Evolutionary conservation across 306 rosid genomes (phyloP), one percentile per base, ranked within the genome.

Genomic region (Abrus pulchellus): DNA sequence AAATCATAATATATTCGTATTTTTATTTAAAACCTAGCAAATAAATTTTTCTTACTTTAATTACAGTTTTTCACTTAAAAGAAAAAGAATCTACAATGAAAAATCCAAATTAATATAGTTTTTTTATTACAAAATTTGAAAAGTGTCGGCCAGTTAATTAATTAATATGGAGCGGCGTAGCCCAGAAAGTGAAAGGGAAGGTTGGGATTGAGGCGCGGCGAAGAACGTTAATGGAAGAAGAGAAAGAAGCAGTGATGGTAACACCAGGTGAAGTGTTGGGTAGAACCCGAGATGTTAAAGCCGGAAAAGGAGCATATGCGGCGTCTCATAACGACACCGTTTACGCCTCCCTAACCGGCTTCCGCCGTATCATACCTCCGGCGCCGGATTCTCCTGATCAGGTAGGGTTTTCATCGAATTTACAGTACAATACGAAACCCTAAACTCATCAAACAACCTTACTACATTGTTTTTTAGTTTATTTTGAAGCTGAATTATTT

Each of bases 211-310:
- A 36, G 5, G 55, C 28, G 74, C 27, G 40, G 27, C 40, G 45
- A n/a, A 13, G 64, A 11, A 14, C 29, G 73, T 30, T 43, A 64
- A 85, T 90, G 93, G 72, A 71, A 52, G 91, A 84, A 71, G 86
- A 60, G 55, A 84, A 72, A 27, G 90, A 38, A 65, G 56, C 41
- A 27, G 80, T 14, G 68, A 48, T 87, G 89, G 99, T 95, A 30
- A 93, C 96, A 5, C 98, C 99, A 0, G 96, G 99, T 0, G 97
- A 95, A 77, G 83, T 87, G 4, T 78, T 95, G 20, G 99, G 99
- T 5, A 85, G 69, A 82, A 87, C 81, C 9, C 74, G 62, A 0
- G 94, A 89, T 2, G 72, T 93, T 5, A 93, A 80, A 76, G 79
- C 98, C 1, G 98, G 98, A 20, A 90, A 72, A 83, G 98, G 97